These are phyloP conservation scores for Pouteria glomerata DNA, from an alignment of 148 eudicot genomes.

Conservation along the genomic window DNA sequence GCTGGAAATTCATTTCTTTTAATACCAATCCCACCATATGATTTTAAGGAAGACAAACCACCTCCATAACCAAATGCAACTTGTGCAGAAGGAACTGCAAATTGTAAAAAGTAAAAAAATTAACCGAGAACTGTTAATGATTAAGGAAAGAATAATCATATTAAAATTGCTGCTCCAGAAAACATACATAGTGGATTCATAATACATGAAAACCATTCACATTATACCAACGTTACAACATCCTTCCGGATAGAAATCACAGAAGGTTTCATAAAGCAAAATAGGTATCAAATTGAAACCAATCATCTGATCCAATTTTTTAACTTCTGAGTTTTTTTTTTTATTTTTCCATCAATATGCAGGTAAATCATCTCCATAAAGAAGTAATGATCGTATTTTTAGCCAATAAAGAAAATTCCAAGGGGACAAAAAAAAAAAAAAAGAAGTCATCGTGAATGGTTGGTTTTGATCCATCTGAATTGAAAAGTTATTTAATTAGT, in stretches of 20 bases:
- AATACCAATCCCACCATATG: constrained; percentile 23
- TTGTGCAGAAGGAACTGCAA: constrained; percentile 37
- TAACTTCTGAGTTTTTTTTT: neutral
- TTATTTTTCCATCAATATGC: neutral
- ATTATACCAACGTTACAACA: neutral
- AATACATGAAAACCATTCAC: neutral
- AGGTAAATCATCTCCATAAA: neutral
- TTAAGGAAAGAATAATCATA: neutral
- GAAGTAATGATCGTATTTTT: neutral
- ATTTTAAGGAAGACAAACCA: constrained; percentile 29
- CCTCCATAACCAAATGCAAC: constrained; percentile 65
- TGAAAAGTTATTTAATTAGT: neutral
- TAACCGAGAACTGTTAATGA: neutral
- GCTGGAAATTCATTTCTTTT: constrained; percentile 30
- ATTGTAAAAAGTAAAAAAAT: constrained; percentile 13
- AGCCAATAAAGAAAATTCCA: neutral
- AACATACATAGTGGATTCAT: neutral
- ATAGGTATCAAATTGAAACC: neutral
- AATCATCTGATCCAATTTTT: neutral
- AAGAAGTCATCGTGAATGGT: neutral
- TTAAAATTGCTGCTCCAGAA: neutral
- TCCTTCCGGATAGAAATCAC: neutral
- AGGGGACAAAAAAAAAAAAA: neutral
- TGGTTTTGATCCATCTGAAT: neutral
- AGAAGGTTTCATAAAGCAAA: neutral